phyloP scores from a whole-genome alignment of 1,284 basidiomycete species.

The Paramarasmius palmivorus region DNA sequence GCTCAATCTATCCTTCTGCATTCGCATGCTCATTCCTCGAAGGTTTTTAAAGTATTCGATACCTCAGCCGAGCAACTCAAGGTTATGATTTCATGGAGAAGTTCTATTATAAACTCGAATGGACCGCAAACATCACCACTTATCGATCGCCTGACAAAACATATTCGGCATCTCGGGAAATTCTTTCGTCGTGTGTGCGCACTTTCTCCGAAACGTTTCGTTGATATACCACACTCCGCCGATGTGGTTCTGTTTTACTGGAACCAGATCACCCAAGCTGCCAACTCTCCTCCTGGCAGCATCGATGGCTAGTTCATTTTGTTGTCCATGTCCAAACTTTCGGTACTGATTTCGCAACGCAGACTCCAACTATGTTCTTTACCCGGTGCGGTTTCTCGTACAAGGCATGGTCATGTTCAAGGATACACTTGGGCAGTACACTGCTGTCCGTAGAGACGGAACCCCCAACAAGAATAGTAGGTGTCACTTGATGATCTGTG shows the following conservation, averaged over 20 bases:
- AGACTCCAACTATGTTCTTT: constrained; percentile 56
- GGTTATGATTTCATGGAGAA: constrained; percentile 48
- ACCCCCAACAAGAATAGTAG: constrained; percentile 60
- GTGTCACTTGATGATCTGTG: constrained; percentile 16
- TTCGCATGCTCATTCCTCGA: constrained; percentile 5
- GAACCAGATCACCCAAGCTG: constrained; percentile 72
- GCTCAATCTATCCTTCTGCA: neutral
- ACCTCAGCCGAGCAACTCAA: constrained; percentile 57
- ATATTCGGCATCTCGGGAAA: constrained; percentile 72
- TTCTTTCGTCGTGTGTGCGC: constrained; percentile 75
- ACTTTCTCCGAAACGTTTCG: constrained; percentile 57
- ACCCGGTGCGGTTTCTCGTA: constrained; percentile 79
- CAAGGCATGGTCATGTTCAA: constrained; percentile 89
- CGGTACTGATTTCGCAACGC: neutral
- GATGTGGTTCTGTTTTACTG: constrained; percentile 77
- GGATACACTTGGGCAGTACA: constrained; percentile 77
- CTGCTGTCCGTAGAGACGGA: constrained; percentile 59
- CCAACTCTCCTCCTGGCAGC: constrained; percentile 47
- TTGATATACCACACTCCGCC: constrained; percentile 60
- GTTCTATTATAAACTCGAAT: constrained; percentile 5
- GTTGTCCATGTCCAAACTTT: neutral
- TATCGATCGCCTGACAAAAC: constrained; percentile 60
- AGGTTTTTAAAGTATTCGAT: constrained; percentile 64
- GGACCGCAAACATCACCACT: constrained; percentile 36
- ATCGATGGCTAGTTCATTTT: constrained; percentile 51